Evolutionary conservation across 1,284 basidiomycete species (phyloP), one percentile per base, ranked within the genome.

Genomic region (Leccinum griseonigrum): DNA sequence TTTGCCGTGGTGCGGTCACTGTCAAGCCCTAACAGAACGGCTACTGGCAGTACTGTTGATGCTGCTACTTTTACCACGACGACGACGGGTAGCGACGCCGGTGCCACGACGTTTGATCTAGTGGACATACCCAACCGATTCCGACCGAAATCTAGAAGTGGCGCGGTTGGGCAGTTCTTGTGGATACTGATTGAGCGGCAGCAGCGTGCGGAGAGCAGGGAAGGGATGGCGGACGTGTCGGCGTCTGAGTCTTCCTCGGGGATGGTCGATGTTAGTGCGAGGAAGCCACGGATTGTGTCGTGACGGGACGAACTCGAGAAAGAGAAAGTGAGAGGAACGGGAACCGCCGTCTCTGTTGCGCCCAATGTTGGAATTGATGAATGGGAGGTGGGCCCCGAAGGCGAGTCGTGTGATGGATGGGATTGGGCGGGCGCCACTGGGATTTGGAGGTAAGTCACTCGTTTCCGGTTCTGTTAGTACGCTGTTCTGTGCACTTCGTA

Each of bases 381-480:
- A 46, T 61, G 60, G 63, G 63, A 67, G 50, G 48, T 65, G 2
- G 69, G 71, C 0, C 40, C 54, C 5, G 65, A 66, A 16, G 64
- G 63, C 5, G 70, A 67, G 16, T 68, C 69, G 8, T 72, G 74
- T 36, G 70, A 78, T 13, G 81, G 83, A 2, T 83, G 82, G 79
- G 84, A 86, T 65, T 86, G 84, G 84, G 85, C 85, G 2, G 85
- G 83, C 6, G 81, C 78, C 3, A 71, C 75, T 53, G 85, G 85
- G 16, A 72, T 79, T 54, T 86, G 84, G 83, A 77, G 79, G 84
- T 84, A 61, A 57, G 76, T 71, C 1, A 6, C 18, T 48, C 40
- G 40, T 43, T 43, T 40, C 10, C 1, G 38, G 38, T 40, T 40
- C 16, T n/a, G 38, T 40, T 5, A 26, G 22, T 26, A 40, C 14